Evolutionary conservation across 169 alveolate genomes (phyloP).

Genomic region (Eimeria maxima): DNA sequence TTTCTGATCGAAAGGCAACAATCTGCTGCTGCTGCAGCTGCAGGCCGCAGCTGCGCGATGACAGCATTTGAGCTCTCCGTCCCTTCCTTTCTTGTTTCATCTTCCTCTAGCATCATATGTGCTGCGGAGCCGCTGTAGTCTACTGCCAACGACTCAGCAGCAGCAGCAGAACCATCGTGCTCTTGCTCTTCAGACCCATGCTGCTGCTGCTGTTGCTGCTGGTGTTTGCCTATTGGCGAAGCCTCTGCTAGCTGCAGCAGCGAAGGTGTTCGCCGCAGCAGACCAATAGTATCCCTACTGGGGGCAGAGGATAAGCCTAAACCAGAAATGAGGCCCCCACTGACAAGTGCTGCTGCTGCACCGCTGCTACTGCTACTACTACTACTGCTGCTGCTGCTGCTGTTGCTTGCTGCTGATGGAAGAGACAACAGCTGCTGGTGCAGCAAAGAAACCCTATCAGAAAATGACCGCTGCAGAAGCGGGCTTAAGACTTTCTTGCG

Average conservation of each 20-base stretch:
- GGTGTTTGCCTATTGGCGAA: slow-evolving; percentile 5
- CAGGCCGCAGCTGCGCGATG: slow-evolving; percentile 13
- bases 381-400: slow-evolving; percentile 35
- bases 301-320: neutral
- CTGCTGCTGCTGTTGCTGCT: slow-evolving; percentile 27
- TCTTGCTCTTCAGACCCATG: neutral
- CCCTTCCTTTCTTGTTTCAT: neutral
- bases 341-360: slow-evolving; percentile 13
- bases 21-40: slow-evolving; percentile 13
- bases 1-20: neutral
- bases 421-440: neutral
- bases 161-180: no score
- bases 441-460: neutral
- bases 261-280: neutral
- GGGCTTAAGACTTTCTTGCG: slow-evolving; percentile 14
- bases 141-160: neutral
- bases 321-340: slow-evolving; percentile 26
- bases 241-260: slow-evolving; percentile 53
- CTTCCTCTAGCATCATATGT: neutral
- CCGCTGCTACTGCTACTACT: neutral
- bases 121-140: neutral
- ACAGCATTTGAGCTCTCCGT: neutral
- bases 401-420: neutral
- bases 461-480: neutral
- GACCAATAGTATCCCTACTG: neutral